These are phyloP conservation scores for Coemansia sp. DNA, from an alignment of 192 early-diverging fungal genomes.

Conservation along the genomic window DNA sequence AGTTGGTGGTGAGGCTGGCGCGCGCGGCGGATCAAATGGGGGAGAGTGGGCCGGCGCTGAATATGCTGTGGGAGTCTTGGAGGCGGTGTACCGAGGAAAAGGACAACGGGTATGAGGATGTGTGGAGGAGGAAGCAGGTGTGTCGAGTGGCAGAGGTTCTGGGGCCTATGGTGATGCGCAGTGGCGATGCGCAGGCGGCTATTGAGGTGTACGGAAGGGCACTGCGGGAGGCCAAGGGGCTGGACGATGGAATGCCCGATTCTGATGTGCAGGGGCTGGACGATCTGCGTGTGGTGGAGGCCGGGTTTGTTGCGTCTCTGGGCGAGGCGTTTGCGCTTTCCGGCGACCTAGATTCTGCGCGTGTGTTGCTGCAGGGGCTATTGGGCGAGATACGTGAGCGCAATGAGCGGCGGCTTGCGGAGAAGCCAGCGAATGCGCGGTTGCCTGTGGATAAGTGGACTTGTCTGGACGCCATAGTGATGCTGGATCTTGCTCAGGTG, in stretches of 20 bases:
- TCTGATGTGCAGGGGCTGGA: neutral
- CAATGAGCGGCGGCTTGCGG: neutral
- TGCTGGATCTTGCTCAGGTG: slow-evolving; percentile 42
- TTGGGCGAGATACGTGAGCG: slow-evolving; percentile 19
- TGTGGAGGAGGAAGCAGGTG: slow-evolving; percentile 11
- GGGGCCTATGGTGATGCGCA: slow-evolving; percentile 17
- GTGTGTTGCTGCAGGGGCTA: slow-evolving; percentile 19
- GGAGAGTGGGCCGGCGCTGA: slow-evolving; percentile 20
- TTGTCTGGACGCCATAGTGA: slow-evolving; percentile 44
- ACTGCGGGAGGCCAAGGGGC: slow-evolving; percentile 16
- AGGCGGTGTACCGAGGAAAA: neutral
- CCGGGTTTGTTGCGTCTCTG: slow-evolving; percentile 30
- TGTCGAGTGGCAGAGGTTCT: slow-evolving; percentile 16
- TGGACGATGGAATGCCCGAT: neutral
- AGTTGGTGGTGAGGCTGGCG: slow-evolving; percentile 31
- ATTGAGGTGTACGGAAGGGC: slow-evolving; percentile 22
- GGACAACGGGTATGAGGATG: neutral
- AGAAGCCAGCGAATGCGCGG: neutral
- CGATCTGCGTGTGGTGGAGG: slow-evolving; percentile 11
- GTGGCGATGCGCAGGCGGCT: neutral
- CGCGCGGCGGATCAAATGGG: slow-evolving; percentile 24
- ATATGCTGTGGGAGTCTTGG: slow-evolving; percentile 25
- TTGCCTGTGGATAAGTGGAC: slow-evolving; percentile 22
- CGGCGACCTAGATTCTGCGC: slow-evolving; percentile 21
- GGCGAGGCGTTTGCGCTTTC: slow-evolving; percentile 36